Base-by-base conservation (phyloP, 257 asterid species). In the Schizonepeta tenuifolia region DNA sequence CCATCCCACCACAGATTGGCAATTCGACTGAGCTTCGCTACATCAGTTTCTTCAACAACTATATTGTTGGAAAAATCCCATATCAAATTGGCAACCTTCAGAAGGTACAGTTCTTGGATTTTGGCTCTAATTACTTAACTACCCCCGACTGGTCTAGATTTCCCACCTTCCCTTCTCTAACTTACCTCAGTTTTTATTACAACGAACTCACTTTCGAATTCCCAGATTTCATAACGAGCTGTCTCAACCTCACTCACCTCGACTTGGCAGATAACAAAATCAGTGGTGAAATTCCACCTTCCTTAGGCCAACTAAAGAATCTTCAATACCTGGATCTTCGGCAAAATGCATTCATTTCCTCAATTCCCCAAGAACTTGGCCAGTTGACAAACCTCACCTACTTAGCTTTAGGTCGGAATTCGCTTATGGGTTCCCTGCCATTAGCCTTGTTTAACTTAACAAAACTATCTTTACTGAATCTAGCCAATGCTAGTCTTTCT, bases 141-240 rank as follows among this genome's bases (percentile, higher is more conserved):
- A n/a, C n/a, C n/a, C 85, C 96, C 14, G 90, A 84, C 9, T 90
- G 97, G 98, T 83, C 91, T 3, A 74, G 69, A 51, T 35, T 93
- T 46, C 43, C 63, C 3, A 56, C 75, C 78, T 83, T 93, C 82
- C 93, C 92, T 10, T 51, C 64, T 14, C 67, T 93, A 80, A 75
- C 67, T 1, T 62, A 75, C 76, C 88, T 90, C 74, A 79, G 82
- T 74, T 72, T 89, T 60, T 20, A 35, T 24, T 70, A 5, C 81
- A 90, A 93, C 51, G 75, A 59, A 7, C 73, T 93, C 66, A 71
- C 70, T 11, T 67, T 65, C 43, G 87, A 50, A 68, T 89, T 90
- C 46, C 98, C 97, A 44, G 75, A 57, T 72, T 93, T 91, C 56
- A 57, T 93, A 67, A 10, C 75, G 33, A 60, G 71, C 12, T 90